These are phyloP conservation scores for Schizophyllum commune DNA, from an alignment of 1,284 basidiomycete genomes.

Conservation along the genomic window DNA sequence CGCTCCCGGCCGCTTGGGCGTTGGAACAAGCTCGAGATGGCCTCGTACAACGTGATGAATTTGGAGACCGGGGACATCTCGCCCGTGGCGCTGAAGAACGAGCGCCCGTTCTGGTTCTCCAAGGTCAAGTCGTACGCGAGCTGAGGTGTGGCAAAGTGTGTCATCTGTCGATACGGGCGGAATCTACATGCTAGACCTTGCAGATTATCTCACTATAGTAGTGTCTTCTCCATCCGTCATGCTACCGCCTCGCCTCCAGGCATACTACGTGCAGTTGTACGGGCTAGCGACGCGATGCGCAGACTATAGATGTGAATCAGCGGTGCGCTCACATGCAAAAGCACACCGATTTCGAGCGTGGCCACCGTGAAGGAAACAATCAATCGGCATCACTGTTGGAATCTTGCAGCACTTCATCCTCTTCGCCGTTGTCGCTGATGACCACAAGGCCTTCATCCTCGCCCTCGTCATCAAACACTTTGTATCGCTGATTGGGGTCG, in stretches of 20 bases:
- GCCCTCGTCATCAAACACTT: background rate
- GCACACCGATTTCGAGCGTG: background rate
- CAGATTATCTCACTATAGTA: background rate
- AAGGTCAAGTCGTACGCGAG: constrained; percentile 56
- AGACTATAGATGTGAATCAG: too few relatives aligned
- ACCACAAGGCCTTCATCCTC: too few relatives aligned
- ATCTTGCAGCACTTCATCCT: background rate
- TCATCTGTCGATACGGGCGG: background rate
- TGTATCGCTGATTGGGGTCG: background rate
- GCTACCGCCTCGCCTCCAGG: too few relatives aligned
- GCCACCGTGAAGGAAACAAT: background rate
- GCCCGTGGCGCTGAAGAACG: constrained; percentile 72
- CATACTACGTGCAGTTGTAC: too few relatives aligned
- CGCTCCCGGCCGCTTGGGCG: constrained; percentile 74
- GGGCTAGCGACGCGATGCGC: too few relatives aligned
- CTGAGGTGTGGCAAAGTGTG: background rate
- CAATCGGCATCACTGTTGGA: background rate
- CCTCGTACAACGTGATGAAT: constrained; percentile 69
- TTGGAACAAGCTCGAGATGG: constrained; percentile 85
- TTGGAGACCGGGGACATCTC: constrained; percentile 67
- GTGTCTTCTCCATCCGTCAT: too few relatives aligned
- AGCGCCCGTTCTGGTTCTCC: constrained; percentile 89
- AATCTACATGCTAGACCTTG: background rate
- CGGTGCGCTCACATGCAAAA: background rate
- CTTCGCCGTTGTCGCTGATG: background rate